Evolutionary conservation across 331 rosid genomes (phyloP).

Genomic region (Stylosanthes scabra): DNA sequence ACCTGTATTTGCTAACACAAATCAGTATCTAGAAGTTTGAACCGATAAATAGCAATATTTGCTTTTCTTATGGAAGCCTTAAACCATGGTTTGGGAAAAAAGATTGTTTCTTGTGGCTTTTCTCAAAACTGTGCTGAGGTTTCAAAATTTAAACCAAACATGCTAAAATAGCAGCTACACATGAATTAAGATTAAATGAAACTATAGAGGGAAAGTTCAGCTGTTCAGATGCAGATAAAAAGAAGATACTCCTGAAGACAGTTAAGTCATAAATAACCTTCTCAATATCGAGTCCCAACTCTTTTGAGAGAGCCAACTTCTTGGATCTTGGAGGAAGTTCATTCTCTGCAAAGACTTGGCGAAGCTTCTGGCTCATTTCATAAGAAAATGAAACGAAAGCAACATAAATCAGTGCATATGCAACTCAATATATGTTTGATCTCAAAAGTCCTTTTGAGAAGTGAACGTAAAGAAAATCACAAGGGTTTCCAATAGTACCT

Average conservation of each 20-base stretch:
- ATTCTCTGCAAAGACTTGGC: conserved; percentile 72
- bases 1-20: conserved; percentile 57
- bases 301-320: conserved; percentile 69
- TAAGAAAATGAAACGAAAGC: conserved; percentile 32
- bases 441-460: background rate
- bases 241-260: conserved; percentile 1
- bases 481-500: conserved; percentile 50
- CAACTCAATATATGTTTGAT: conserved; percentile 5
- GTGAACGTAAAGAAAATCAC: background rate
- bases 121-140: too few relatives aligned
- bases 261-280: conserved; percentile 60
- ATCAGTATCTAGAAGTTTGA: conserved; percentile 26
- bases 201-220: conserved; percentile 16
- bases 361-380: conserved; percentile 67
- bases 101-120: too few relatives aligned
- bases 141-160: too few relatives aligned
- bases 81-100: too few relatives aligned
- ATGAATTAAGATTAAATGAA: conserved; percentile 6
- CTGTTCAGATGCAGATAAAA: conserved; percentile 19
- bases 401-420: background rate
- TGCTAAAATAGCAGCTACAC: background rate
- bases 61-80: too few relatives aligned
- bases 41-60: background rate
- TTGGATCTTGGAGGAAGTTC: conserved; percentile 79
- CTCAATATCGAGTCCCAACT: conserved; percentile 74